Base-by-base conservation (phyloP, 192 early-diverging fungal genomes). In the Backusella tarrabulga region DNA sequence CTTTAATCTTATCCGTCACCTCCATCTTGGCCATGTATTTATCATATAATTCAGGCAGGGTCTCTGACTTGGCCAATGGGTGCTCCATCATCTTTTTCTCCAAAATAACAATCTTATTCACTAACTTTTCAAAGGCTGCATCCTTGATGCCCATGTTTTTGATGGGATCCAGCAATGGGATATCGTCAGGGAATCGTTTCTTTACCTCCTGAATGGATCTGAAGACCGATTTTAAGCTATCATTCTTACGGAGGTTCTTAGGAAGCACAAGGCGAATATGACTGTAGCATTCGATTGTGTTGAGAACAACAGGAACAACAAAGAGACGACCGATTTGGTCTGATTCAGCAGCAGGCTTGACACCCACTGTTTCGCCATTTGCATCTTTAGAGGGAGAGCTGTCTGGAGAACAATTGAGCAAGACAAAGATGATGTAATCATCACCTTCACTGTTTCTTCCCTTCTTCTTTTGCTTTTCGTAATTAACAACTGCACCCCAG, bases 101-200 rank as follows among this genome's bases (percentile, higher is more conserved):
- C 36, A 97, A 81, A 34, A 95, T 82, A 19, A 85, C 84, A 35
- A 94, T 87, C 89, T 95, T 95, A 78, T 87, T 77, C 4, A 94
- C 80, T 6, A 95, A 85, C 72, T 92, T 91, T 71, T 90, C 87
- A 79, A 97, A 96, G 4, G 76, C 88, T 67, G 88, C 86, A 60
- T 97, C 96, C 50, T 81, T 89, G 75, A 99, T 96, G 32, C 86
- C 84, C 93, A 98, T 96, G 74, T 99, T 94, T 44, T 89, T 87
- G 40, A 96, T 82, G 15, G 97, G 96, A 75, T 99, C 97, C 81
- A 99, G 80, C 29, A 91, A 79, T n/a, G 95, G 97, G 15, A 96
- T 83, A 4, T 91, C 91, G 54, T 91, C 88, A 3, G 87, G 85
- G 63, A 97, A 92, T 40, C 95, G 89, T 69, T 80, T 84, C 67